Conservation (phyloP, 1,139 yeast species). For the Kazachstania sp. region DNA sequence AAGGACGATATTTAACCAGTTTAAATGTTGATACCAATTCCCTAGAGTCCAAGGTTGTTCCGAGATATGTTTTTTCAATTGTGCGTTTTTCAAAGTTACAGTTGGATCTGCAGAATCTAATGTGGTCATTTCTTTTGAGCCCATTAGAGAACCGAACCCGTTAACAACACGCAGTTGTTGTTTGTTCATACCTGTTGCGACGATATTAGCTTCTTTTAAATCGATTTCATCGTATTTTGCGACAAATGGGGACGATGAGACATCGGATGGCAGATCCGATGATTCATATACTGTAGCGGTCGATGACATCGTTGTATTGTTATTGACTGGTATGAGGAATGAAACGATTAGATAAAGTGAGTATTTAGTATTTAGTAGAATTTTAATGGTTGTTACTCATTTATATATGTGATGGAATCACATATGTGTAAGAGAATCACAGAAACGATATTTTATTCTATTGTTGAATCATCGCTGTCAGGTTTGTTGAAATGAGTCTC, state of each 20-base stretch:
- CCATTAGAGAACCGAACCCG: slow-evolving; percentile 73
- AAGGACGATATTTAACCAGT: slow-evolving; percentile 85
- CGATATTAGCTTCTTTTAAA: slow-evolving; percentile 66
- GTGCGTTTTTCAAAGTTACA: slow-evolving; percentile 40
- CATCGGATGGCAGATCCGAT: not conserved
- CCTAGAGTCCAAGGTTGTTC: slow-evolving; percentile 83
- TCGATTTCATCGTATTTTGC: slow-evolving; percentile 31
- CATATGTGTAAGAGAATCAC: too few species aligned
- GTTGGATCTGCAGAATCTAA: slow-evolving; percentile 45
- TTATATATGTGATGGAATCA: too few species aligned
- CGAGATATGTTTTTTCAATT: slow-evolving; percentile 58
- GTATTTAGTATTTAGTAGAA: too few species aligned
- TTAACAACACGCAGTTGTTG: slow-evolving; percentile 62
- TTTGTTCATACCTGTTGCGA: slow-evolving; percentile 86
- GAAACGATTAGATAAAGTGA: too few species aligned
- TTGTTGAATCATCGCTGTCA: too few species aligned
- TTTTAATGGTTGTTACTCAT: too few species aligned
- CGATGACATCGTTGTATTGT: slow-evolving; percentile 1
- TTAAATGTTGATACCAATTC: slow-evolving; percentile 83
- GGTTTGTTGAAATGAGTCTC: too few species aligned
- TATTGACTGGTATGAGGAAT: too few species aligned
- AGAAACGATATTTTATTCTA: too few species aligned
- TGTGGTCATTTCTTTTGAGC: slow-evolving; percentile 60
- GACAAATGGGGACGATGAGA: too few species aligned
- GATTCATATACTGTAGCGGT: not conserved